Evolutionary conservation across 179 eudicot species (phyloP).

Genomic region (Vitellaria paradoxa): DNA sequence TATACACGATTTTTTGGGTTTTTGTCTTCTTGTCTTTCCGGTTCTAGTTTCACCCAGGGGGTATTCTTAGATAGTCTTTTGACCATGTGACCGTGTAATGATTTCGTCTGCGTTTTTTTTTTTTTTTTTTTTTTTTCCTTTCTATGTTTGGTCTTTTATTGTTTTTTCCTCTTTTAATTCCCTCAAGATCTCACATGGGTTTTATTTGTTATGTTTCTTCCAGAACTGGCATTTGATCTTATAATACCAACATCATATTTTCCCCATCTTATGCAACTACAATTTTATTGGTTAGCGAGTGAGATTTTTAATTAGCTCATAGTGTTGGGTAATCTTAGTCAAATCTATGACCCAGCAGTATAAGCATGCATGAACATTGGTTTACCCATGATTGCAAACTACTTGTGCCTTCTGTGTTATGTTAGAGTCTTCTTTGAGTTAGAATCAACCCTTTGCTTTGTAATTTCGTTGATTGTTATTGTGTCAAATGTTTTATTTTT

Average conservation of each 20-base stretch:
- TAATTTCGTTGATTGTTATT: not conserved
- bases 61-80: not conserved
- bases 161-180: conserved; percentile 7
- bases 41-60: not conserved
- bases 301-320: not conserved
- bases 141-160: conserved; percentile 5
- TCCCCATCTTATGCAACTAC: not conserved
- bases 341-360: not conserved
- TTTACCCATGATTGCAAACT: not conserved
- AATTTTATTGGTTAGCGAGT: not conserved
- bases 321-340: not conserved
- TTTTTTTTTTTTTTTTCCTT: not conserved
- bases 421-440: not conserved
- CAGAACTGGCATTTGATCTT: conserved; percentile 7
- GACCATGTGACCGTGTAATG: too few relatives aligned
- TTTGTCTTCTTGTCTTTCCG: not conserved
- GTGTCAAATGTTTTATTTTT: not conserved
- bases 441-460: not conserved
- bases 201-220: conserved; percentile 10
- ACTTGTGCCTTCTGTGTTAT: not conserved
- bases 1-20: conserved; percentile 12
- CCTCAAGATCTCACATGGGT: conserved; percentile 14
- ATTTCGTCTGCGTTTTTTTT: not conserved
- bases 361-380: not conserved
- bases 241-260: not conserved